Conservation (phyloP, 148 eudicot genomes). For the Rheum nobile region DNA sequence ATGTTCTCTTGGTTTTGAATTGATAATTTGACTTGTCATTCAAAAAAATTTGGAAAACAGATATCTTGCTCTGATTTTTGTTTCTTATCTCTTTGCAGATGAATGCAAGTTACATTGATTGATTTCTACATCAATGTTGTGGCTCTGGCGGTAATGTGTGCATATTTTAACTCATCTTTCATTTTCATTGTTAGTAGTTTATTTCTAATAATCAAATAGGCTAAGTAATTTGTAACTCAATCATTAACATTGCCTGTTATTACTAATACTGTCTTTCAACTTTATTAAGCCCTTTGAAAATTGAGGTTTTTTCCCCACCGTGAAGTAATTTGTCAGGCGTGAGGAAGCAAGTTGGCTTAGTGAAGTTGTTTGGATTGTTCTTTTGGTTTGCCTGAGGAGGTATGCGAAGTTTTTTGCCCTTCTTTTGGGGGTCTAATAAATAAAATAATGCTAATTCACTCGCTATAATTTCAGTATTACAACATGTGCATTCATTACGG, state of each 20-base stretch:
- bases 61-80: not conserved
- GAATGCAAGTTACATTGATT: slow-evolving; percentile 61
- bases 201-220: not conserved
- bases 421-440: not conserved
- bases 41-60: not conserved
- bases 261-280: not conserved
- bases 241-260: not conserved
- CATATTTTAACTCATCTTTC: not conserved
- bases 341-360: slow-evolving; percentile 58
- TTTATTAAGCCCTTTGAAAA: not conserved
- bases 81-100: slow-evolving; percentile 31
- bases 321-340: slow-evolving; percentile 25
- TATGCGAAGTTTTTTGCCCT: slow-evolving; percentile 9
- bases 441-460: not conserved
- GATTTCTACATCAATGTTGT: slow-evolving; percentile 61
- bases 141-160: slow-evolving; percentile 50
- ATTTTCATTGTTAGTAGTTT: not conserved
- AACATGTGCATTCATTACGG: slow-evolving; percentile 49
- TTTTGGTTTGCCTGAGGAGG: slow-evolving; percentile 74
- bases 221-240: not conserved
- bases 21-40: not conserved
- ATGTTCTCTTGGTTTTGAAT: not conserved
- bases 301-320: not conserved
- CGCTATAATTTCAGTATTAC: slow-evolving; percentile 37
- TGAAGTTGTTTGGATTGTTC: slow-evolving; percentile 41